Evolutionary conservation across 495 filamentous ascomycete species (phyloP).

Genomic region (Bathelium albidoporum): DNA sequence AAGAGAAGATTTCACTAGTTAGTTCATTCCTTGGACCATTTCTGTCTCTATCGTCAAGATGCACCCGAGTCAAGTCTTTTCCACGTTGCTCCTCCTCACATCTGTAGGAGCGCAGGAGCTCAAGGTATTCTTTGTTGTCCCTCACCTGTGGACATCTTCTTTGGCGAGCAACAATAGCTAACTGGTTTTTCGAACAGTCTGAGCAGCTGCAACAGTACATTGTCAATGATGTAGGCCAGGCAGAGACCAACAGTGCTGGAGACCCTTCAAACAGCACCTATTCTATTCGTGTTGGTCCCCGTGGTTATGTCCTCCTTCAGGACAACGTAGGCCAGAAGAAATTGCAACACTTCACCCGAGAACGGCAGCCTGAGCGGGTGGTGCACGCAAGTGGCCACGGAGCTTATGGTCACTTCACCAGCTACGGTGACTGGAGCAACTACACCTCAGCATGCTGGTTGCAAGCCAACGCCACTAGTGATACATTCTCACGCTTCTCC

Average conservation of each 20-base stretch:
- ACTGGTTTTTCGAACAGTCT: background rate
- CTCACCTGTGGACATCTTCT: background rate
- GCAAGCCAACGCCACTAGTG: constrained; percentile 1
- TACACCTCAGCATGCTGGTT: constrained; percentile 14
- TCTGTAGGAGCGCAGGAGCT: background rate
- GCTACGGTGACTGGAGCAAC: constrained; percentile 12
- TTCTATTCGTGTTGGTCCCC: constrained; percentile 13
- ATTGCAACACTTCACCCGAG: constrained; percentile 11
- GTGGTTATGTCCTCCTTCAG: constrained; percentile 14
- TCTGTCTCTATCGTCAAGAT: background rate
- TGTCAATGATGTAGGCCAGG: background rate
- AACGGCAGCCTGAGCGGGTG: constrained; percentile 12
- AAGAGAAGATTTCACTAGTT: no score
- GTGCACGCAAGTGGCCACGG: constrained; percentile 15
- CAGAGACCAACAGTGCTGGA: constrained; percentile 7
- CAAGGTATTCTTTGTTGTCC: background rate
- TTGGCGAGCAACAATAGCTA: background rate
- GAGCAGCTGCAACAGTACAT: background rate
- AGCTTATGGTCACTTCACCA: constrained; percentile 13
- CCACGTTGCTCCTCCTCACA: background rate
- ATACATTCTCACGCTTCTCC: constrained; percentile 56
- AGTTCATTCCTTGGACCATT: background rate
- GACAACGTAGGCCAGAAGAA: constrained; percentile 12
- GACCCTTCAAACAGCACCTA: constrained; percentile 11
- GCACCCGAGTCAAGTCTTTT: background rate